Evolutionary conservation across 148 eudicot genomes (phyloP), one percentile per base, ranked within the genome.

Genomic region (Silene latifolia): DNA sequence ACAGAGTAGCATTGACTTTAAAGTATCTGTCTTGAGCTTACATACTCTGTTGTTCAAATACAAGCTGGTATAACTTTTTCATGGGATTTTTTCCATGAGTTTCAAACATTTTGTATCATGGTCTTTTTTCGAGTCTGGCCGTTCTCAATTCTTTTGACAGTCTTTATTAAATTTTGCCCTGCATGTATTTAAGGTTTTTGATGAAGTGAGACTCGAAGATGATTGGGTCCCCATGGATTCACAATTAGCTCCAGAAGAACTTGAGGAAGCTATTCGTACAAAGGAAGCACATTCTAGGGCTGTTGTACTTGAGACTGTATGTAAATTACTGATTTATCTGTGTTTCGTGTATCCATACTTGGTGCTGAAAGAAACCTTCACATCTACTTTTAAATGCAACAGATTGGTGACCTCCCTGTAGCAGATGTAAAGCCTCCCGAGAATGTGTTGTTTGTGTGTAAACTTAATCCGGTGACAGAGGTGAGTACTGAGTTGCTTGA

Each of bases 211-310:
- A 63, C 92, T 95, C 70, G 99, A 95, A 81, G 97, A 95, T 82
- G 99, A 95, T 69, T 95, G 99, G 99, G 89, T 90, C 62, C 99
- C 99, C 68, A 82, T 92, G 92, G 97, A 92, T 75, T 94, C 93
- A 71, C 85, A 86, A 74, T 63, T 95, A 80, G 83, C 71, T 79
- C 75, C 84, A 24, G 84, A 71, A 68, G 87, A 95, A 73, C 91
- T 92, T 68, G 94, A 90, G 80, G 99, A 92, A 80, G 85, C 80
- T 74, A 80, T 95, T 63, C 92, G 97, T 67, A 77, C 79, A 25
- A 90, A 95, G 86, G 94, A 84, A 80, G 99, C 99, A 39, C 96
- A 88, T 84, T 92, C 99, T 32, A 85, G 99, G 67, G 99, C 99
- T 64, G 94, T 92, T 58, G 96, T 89, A 23, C 96, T 95, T 74